Evolutionary conservation across 768 basidiomycete species (phyloP), one percentile per base, ranked within the genome.

Genomic region (Rhodotorula babjevae): DNA sequence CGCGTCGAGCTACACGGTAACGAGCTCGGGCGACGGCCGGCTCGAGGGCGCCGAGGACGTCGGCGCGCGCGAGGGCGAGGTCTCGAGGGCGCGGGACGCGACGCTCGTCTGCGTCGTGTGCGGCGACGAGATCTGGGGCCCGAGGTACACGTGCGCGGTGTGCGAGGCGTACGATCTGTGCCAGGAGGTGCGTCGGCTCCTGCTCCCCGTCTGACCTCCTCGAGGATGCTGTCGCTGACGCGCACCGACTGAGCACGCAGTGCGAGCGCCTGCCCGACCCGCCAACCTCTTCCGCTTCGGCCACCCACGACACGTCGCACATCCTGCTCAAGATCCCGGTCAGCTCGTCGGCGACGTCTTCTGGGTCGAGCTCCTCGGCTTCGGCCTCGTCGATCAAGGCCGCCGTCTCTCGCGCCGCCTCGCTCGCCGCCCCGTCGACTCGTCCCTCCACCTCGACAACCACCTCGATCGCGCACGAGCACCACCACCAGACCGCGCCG

Each of bases 271-370:
- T n/a, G 29, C 23, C 29, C 3, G 2, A 55, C n/a, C 1, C 10
- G n/a, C 19, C 53, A 12, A n/a, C 53, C 18, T 29, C n/a, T 2
- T 27, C 11, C 25, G 27, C 23, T 18, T 36, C 60, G 27, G 6
- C 25, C 18, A 0, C 19, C 11, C 64, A 65, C 56, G 56, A 65
- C 55, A 2, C 44, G 5, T 19, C 40, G 10, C 64, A 65, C 56
- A 56, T 65, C 46, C 53, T 65, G 27, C 64, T 65, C 56, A 65
- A 65, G 29, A 46, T 65, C 1, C 64, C 53, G 12, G 44, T 36
- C 36, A 9, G 5, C 36, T 36, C 36, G 36, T 36, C 44, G 18
- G 44, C 44, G 44, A 18, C 44, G 12, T 12, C 44, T 3, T 12
- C 44, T 18, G 44, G 44, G 12, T 46, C 44, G 36, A 36, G 36